Percentiles rank a stretch among this genome's conserved stretches.
These are phyloP conservation scores for Debaryomycetaceae sp. DNA, from an alignment of 1,139 yeast species.

Conservation along the genomic window DNA sequence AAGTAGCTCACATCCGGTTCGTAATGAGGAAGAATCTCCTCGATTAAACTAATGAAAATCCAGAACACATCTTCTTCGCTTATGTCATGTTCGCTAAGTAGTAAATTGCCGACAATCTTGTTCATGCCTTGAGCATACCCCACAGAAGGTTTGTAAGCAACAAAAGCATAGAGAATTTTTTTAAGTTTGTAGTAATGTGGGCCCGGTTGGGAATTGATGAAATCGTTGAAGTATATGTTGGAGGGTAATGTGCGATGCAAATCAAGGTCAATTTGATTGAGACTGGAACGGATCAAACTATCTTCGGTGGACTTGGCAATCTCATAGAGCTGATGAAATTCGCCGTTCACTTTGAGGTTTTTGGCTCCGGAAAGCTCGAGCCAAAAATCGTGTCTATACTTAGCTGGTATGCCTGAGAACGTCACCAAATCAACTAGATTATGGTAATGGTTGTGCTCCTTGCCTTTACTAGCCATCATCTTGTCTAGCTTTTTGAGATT, in stretches of 20 bases:
- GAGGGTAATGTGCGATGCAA: constrained; percentile 55
- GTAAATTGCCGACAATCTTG: constrained; percentile 51
- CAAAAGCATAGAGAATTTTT: constrained; percentile 50
- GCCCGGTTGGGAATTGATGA: constrained; percentile 43
- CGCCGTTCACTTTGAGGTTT: constrained; percentile 46
- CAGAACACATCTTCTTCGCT: constrained; percentile 57
- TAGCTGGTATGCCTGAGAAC: constrained; percentile 46
- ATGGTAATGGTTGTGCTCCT: constrained; percentile 8
- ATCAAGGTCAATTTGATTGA: constrained; percentile 54
- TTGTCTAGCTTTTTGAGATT: constrained; percentile 20
- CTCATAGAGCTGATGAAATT: constrained; percentile 32
- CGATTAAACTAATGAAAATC: constrained; percentile 50
- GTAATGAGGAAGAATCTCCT: constrained; percentile 49
- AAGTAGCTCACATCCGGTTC: constrained; percentile 15
- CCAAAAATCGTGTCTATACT: constrained; percentile 50
- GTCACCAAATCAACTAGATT: constrained; percentile 34
- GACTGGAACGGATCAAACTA: constrained; percentile 26
- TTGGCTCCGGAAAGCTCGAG: constrained; percentile 53
- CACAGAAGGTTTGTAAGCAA: constrained; percentile 45
- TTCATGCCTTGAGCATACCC: constrained; percentile 69
- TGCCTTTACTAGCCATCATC: constrained; percentile 1
- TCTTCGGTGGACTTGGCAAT: constrained; percentile 9
- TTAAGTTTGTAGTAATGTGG: constrained; percentile 50
- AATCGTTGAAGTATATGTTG: constrained; percentile 47
- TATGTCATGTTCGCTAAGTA: constrained; percentile 25